A percentile compares a stretch with the other conserved stretches of the same genome.
phyloP scores from a whole-genome alignment of 1,284 basidiomycete species.

The Sporisorium scitamineum region DNA sequence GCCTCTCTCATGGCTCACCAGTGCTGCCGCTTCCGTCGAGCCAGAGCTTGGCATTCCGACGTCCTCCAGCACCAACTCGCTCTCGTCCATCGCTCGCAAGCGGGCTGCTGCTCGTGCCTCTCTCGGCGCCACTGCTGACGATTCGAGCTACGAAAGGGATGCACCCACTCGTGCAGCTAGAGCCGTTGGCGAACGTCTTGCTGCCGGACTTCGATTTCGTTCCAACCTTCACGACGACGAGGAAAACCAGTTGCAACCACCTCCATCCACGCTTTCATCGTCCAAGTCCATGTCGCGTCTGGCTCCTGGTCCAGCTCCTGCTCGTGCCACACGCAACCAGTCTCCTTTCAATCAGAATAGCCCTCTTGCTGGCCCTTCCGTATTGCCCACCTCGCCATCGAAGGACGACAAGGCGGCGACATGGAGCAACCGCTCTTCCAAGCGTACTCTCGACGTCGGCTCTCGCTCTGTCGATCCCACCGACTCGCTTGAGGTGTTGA shows the following conservation, averaged over 20 bases:
- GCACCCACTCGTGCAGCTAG: conserved; percentile 46
- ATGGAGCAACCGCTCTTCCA: conserved; percentile 40
- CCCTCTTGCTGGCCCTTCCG: conserved; percentile 31
- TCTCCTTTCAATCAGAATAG: conserved; percentile 15
- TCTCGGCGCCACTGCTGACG: conserved; percentile 3
- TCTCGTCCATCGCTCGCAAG: conserved; percentile 44
- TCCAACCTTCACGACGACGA: conserved; percentile 40
- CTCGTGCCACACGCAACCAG: conserved; percentile 10
- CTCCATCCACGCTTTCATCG: conserved; percentile 20
- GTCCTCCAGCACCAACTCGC: conserved; percentile 49
- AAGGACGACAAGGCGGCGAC: conserved; percentile 19
- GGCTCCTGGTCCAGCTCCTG: conserved; percentile 23
- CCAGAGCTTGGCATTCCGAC: conserved; percentile 42
- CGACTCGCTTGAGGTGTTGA: conserved; percentile 18
- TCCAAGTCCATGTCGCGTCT: conserved; percentile 34
- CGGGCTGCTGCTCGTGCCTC: conserved; percentile 38
- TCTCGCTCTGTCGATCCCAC: conserved; percentile 7
- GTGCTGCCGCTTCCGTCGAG: conserved; percentile 28
- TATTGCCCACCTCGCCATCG: conserved; percentile 6
- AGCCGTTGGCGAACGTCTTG: conserved; percentile 49
- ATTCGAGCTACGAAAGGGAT: conserved; percentile 28
- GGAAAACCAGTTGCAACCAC: conserved; percentile 38
- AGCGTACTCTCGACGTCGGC: conserved; percentile 29
- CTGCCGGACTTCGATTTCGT: conserved; percentile 42
- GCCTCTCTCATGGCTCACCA: conserved; percentile 53